These are phyloP conservation scores for Mariannaea elegans DNA, from an alignment of 2,329 filamentous ascomycete species.

Conservation along the genomic window DNA sequence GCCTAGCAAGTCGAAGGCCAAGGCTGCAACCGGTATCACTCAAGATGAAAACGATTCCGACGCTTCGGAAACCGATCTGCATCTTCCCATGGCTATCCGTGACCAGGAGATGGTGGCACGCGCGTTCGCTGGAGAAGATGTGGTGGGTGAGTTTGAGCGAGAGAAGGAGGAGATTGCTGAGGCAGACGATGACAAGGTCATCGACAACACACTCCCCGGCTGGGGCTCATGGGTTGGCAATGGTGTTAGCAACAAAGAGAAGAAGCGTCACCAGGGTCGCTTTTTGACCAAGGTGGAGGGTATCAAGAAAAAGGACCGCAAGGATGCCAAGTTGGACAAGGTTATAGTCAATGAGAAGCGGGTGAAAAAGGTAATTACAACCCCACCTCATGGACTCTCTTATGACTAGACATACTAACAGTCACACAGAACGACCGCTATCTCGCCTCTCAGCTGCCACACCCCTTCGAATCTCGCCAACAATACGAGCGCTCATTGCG, in stretches of 20 bases:
- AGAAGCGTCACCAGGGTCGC: conserved; percentile 69
- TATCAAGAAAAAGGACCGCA: conserved; percentile 77
- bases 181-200: conserved; percentile 83
- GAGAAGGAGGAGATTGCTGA: conserved; percentile 79
- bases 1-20: conserved; percentile 41
- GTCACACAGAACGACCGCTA: conserved; percentile 79
- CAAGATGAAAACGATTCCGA: conserved; percentile 47
- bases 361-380: conserved; percentile 77
- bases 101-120: conserved; percentile 77
- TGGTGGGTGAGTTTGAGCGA: conserved; percentile 78
- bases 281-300: conserved; percentile 75
- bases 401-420: conserved; percentile 9
- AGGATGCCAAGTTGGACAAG: conserved; percentile 81
- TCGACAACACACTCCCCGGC: conserved; percentile 87
- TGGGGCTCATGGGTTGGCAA: conserved; percentile 95
- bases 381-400: neutral
- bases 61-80: conserved; percentile 56
- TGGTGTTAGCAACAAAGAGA: conserved; percentile 77
- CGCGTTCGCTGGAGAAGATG: conserved; percentile 90
- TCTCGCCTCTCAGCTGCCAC: conserved; percentile 82
- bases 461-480: conserved; percentile 85
- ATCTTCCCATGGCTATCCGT: conserved; percentile 65
- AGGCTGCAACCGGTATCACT: conserved; percentile 17
- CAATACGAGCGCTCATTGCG: conserved; percentile 92
- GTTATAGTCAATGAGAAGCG: conserved; percentile 95